Base-by-base conservation (phyloP, 2,329 filamentous ascomycete genomes). In the Colletotrichum gigasporum region DNA sequence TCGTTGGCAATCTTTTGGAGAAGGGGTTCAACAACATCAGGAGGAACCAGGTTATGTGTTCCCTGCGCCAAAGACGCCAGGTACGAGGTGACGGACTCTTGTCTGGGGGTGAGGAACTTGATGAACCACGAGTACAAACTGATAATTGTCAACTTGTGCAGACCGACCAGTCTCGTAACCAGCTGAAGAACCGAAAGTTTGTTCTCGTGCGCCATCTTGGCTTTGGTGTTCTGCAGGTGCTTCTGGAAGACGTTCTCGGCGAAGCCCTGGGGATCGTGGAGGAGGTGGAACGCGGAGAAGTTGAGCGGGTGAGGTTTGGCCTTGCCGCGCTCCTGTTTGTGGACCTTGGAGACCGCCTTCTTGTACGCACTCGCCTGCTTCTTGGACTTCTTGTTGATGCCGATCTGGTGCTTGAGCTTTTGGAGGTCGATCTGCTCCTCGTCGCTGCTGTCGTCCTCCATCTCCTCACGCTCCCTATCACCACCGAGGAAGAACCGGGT, bases 1-100 rank as follows among this genome's bases (percentile, higher is more conserved):
- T 99, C 96, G 73, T 98, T 97, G 30, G 96, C 95, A 71, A 99
- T 98, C 80, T 97, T 98, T 75, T 93, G 90, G 2, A 99, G 83
- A 4, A 98, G 81, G 0, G 96, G 95, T 75, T 98, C 94, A 10
- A 99, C 83, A 0, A 90, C 91, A 82, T 99, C 96, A 0, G 95
- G 95, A 0, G 96, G 96, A 0, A 99, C 94, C 35, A 97, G 85
- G 68, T 90, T 91, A 75, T 99, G 96, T 7, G 93, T 94, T 3
- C 92, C 92, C 80, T 98, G 96, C 0, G 96, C 96, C 59, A 98
- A 85, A 10, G 91, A 97, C 11, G 96, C 96, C 61, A 99, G 83
- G 78, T 98, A 97, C 0, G 93, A 94, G 0, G 96, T 98, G 69
- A 98, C 96, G 2, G 89, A 93, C 28, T 91, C 91, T 80, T 97